Conservation (phyloP, 2,329 filamentous ascomycete species). For the Colletotrichum aenigma region DNA sequence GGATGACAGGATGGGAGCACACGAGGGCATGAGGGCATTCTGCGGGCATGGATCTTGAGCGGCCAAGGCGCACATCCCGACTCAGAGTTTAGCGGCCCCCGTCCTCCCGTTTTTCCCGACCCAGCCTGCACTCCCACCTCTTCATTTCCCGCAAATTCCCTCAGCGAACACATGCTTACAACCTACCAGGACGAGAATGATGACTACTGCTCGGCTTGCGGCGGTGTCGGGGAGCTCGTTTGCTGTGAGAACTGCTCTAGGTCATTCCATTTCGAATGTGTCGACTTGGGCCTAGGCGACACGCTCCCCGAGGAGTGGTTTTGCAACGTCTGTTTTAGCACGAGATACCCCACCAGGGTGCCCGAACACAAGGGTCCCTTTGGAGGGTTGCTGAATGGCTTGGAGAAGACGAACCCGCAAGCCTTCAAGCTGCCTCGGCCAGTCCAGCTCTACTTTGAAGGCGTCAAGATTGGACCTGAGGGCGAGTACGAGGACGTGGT, state of each 20-base stretch:
- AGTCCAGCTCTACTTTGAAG: conserved; percentile 79
- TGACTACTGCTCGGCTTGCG: conserved; percentile 88
- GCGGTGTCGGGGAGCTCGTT: conserved; percentile 81
- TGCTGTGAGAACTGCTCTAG: conserved; percentile 93
- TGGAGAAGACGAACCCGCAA: conserved; percentile 73
- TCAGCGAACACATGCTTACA: conserved; percentile 35
- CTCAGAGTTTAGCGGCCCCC: conserved; percentile 23
- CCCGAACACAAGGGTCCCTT: conserved; percentile 60
- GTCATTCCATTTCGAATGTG: conserved; percentile 88
- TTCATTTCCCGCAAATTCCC: conserved; percentile 16
- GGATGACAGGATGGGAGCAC: neutral
- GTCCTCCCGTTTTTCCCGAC: conserved; percentile 32
- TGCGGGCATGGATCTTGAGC: neutral
- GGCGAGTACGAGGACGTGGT: conserved; percentile 79
- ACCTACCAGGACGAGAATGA: conserved; percentile 73
- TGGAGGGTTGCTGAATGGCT: conserved; percentile 63
- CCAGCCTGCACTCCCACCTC: neutral
- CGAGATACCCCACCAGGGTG: conserved; percentile 50
- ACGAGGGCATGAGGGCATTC: neutral
- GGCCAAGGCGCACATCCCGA: conserved; percentile 10
- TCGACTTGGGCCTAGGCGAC: conserved; percentile 77
- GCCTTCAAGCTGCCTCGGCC: conserved; percentile 74
- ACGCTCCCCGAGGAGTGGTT: conserved; percentile 80
- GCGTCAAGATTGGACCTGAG: conserved; percentile 75
- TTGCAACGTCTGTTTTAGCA: conserved; percentile 73